Conservation (phyloP, 1,284 basidiomycete genomes). For the Austroboletus niveus region DNA sequence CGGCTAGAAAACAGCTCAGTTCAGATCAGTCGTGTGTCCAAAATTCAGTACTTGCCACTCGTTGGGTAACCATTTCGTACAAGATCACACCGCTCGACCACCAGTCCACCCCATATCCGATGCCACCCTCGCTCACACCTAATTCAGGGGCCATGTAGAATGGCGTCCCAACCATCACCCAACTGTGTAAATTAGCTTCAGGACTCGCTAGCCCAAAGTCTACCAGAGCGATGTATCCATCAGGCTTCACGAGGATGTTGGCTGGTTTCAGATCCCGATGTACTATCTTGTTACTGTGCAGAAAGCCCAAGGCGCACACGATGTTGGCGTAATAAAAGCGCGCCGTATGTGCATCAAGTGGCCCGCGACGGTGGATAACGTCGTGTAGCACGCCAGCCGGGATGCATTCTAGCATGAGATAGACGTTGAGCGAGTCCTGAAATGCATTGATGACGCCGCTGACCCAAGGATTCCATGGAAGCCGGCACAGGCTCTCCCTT, state of each 20-base stretch:
- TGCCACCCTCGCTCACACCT: slow-evolving; percentile 42
- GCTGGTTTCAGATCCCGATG: slow-evolving; percentile 88
- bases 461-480: slow-evolving; percentile 55
- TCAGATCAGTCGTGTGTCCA: not conserved
- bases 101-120: slow-evolving; percentile 66
- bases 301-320: slow-evolving; percentile 67
- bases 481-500: slow-evolving; percentile 35
- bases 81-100: slow-evolving; percentile 75
- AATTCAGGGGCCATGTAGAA: slow-evolving; percentile 76
- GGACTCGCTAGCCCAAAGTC: slow-evolving; percentile 71
- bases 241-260: slow-evolving; percentile 69
- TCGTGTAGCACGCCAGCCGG: slow-evolving; percentile 41
- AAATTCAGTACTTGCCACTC: slow-evolving; percentile 39
- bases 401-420: slow-evolving; percentile 48
- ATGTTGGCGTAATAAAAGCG: slow-evolving; percentile 60
- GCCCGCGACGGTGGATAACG: slow-evolving; percentile 33
- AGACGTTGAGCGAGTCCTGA: slow-evolving; percentile 45
- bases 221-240: slow-evolving; percentile 65
- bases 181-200: slow-evolving; percentile 22
- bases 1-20: slow-evolving; percentile 26
- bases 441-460: slow-evolving; percentile 43
- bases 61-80: slow-evolving; percentile 71
- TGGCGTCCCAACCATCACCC: slow-evolving; percentile 54
- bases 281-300: slow-evolving; percentile 70
- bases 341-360: slow-evolving; percentile 32